These are phyloP conservation scores for Oidiodendron maius DNA, from an alignment of 495 filamentous ascomycete genomes.

Conservation along the genomic window DNA sequence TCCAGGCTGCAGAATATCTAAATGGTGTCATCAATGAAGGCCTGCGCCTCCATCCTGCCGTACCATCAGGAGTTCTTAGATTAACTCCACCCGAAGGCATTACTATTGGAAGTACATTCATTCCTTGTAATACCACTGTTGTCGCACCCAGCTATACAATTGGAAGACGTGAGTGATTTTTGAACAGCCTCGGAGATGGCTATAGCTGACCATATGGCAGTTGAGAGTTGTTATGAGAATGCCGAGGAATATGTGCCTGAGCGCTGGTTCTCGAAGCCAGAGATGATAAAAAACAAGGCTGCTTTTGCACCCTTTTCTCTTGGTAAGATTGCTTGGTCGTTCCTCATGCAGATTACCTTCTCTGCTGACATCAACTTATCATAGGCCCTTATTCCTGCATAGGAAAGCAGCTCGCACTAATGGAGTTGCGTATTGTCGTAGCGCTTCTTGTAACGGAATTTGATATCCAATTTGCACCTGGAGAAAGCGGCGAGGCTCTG, in stretches of 20 bases:
- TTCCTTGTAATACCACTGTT: constrained; percentile 28
- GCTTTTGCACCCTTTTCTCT: constrained; percentile 47
- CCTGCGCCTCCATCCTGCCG: constrained; percentile 42
- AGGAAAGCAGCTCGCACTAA: constrained; percentile 45
- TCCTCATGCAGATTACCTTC: neutral
- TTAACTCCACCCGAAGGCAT: constrained; percentile 39
- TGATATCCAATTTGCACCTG: constrained; percentile 7
- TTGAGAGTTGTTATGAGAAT: constrained; percentile 8
- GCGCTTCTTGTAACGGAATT: constrained; percentile 8
- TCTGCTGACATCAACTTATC: neutral
- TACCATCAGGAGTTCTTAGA: constrained; percentile 28
- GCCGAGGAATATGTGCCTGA: constrained; percentile 47
- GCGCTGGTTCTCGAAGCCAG: constrained; percentile 41
- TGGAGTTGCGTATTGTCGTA: constrained; percentile 34
- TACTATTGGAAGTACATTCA: constrained; percentile 35
- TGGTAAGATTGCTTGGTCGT: constrained; percentile 21
- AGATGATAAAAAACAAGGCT: constrained; percentile 37
- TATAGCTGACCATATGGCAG: too few relatives aligned
- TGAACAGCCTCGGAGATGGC: too few relatives aligned
- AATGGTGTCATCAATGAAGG: constrained; percentile 49
- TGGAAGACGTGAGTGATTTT: constrained; percentile 3
- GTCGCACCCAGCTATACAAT: constrained; percentile 2
- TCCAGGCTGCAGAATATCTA: constrained; percentile 21
- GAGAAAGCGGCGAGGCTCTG: constrained; percentile 6
- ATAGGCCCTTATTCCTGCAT: constrained; percentile 33